A percentile compares a stretch with the other conserved stretches of the same genome.
phyloP scores from a whole-genome alignment of 2,329 filamentous ascomycete genomes.

The Alternaria gaisen region DNA sequence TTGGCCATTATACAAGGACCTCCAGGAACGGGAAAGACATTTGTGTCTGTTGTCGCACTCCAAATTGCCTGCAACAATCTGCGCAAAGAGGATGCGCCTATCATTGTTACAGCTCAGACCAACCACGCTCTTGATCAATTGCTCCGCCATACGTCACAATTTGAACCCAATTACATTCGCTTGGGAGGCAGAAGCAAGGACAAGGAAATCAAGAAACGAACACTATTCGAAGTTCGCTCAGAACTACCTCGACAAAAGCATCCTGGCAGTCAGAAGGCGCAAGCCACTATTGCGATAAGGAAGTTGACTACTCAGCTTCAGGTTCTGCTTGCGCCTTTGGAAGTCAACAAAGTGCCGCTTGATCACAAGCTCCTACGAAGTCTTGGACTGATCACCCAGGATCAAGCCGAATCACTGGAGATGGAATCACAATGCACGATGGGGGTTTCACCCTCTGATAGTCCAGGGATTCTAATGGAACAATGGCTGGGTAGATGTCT shows the following conservation, averaged over 20 bases:
- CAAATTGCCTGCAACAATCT: conserved; percentile 71
- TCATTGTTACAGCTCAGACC: conserved; percentile 84
- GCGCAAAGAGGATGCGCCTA: conserved; percentile 65
- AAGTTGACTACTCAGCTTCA: conserved; percentile 36
- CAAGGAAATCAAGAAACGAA: conserved; percentile 69
- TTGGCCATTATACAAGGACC: conserved; percentile 85
- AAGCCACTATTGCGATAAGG: conserved; percentile 55
- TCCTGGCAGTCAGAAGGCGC: conserved; percentile 51
- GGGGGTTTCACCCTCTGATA: conserved; percentile 39
- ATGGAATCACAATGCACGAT: conserved; percentile 58
- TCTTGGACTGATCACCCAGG: conserved; percentile 66
- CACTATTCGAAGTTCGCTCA: conserved; percentile 68
- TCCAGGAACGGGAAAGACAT: conserved; percentile 82
- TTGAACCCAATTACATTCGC: conserved; percentile 70
- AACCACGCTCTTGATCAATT: conserved; percentile 92
- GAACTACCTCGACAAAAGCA: conserved; percentile 28
- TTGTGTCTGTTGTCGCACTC: conserved; percentile 77
- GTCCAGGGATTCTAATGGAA: conserved; percentile 53
- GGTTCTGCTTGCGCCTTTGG: conserved; percentile 37
- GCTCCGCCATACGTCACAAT: conserved; percentile 68
- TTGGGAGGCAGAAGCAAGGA: conserved; percentile 76
- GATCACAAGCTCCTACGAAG: conserved; percentile 58
- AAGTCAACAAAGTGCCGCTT: conserved; percentile 29
- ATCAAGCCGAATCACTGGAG: conserved; percentile 70
- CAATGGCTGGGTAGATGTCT: conserved; percentile 67